Percentiles rank a stretch among this genome's conserved stretches.
Conservation (phyloP, 805 yeast species). For the Ogataea pilisensis region DNA sequence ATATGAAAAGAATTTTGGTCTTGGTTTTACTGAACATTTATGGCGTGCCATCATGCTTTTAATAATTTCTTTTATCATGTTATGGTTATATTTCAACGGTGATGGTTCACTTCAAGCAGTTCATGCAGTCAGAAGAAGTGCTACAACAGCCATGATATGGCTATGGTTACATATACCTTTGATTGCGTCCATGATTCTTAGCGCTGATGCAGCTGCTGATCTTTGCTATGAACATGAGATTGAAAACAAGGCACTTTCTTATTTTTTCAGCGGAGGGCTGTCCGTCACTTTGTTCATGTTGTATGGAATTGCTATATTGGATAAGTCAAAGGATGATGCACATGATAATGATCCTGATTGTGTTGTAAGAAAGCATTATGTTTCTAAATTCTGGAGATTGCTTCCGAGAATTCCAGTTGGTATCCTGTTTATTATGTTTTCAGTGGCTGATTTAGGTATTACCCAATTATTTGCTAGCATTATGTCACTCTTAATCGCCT, state of each 20-base stretch:
- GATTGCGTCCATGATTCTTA: conserved; percentile 46
- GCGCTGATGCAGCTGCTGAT: conserved; percentile 59
- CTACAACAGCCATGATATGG: conserved; percentile 42
- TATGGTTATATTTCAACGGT: conserved; percentile 54
- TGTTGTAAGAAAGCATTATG: conserved; percentile 35
- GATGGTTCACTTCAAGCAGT: conserved; percentile 45
- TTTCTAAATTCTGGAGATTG: conserved; percentile 20
- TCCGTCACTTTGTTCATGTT: conserved; percentile 40
- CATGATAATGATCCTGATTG: conserved; percentile 18
- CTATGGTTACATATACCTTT: conserved; percentile 47
- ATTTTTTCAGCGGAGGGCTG: conserved; percentile 52
- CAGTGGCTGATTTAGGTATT: conserved; percentile 11
- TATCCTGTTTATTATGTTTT: conserved; percentile 6
- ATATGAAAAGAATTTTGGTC: conserved; percentile 38
- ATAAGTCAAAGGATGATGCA: conserved; percentile 38
- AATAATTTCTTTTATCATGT: conserved; percentile 43
- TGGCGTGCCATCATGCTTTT: conserved; percentile 47
- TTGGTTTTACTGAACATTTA: conserved; percentile 40
- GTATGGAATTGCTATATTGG: conserved; percentile 39
- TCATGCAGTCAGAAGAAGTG: conserved; percentile 52
- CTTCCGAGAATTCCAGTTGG: conserved; percentile 10
- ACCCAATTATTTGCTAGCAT: conserved; percentile 13
- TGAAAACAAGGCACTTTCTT: conserved; percentile 39
- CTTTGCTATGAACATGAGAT: conserved; percentile 31
- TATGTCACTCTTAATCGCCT: conserved; percentile 6